A percentile compares a stretch with the other conserved stretches of the same genome.
phyloP scores from a whole-genome alignment of 495 filamentous ascomycete species.

The Lichina pygmaea region DNA sequence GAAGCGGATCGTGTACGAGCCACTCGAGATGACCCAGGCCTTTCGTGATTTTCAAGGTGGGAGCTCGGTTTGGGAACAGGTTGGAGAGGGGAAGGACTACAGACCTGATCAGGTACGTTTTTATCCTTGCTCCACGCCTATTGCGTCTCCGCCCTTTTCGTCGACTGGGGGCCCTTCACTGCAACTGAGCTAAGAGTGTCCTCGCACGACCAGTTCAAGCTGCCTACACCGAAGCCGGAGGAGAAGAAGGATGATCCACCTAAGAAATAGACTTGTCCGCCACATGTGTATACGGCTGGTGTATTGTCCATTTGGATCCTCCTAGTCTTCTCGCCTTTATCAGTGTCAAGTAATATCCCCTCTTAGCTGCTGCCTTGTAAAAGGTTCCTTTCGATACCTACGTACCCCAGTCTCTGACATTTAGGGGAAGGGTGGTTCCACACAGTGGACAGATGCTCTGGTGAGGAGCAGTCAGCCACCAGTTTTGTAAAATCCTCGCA shows the following conservation, averaged over 20 bases:
- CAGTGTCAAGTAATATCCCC: too few relatives aligned
- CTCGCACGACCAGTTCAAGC: conserved; percentile 34
- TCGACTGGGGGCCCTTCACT: too few relatives aligned
- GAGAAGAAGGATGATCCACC: conserved; percentile 70
- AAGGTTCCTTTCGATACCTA: too few relatives aligned
- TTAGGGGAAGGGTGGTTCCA: too few relatives aligned
- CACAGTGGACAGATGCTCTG: too few relatives aligned
- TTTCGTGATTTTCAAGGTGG: conserved; percentile 95
- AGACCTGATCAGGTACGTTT: conserved; percentile 43
- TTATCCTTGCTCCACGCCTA: not conserved
- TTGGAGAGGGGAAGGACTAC: conserved; percentile 53
- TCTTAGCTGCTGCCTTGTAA: too few relatives aligned
- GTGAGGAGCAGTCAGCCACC: too few relatives aligned
- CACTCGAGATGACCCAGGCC: conserved; percentile 91
- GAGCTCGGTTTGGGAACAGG: conserved; percentile 62
- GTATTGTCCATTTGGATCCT: not conserved
- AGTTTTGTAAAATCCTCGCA: too few relatives aligned
- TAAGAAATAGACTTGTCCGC: conserved; percentile 49
- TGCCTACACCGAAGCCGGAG: conserved; percentile 87
- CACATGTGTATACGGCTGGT: not conserved
- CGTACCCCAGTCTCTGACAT: too few relatives aligned
- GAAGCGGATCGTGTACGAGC: conserved; percentile 96
- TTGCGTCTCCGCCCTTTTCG: too few relatives aligned
- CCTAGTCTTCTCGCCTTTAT: too few relatives aligned
- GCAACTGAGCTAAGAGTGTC: too few relatives aligned